Evolutionary conservation across 352 stramenopile genomes (phyloP).

Genomic region (Globisporangium nagaii): DNA sequence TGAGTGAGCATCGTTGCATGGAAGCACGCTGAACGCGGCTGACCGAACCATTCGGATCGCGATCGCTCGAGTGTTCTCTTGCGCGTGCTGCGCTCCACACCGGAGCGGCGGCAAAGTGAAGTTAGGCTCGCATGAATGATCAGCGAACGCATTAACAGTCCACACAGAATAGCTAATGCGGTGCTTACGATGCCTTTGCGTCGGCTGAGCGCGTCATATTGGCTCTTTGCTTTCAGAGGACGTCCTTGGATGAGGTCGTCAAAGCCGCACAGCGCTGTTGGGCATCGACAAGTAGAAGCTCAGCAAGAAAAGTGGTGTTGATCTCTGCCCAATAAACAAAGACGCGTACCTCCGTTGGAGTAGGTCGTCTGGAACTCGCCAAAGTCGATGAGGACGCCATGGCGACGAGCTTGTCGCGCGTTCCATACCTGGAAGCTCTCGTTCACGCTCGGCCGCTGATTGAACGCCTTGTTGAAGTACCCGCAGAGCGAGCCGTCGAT

Average conservation of each 20-base stretch:
- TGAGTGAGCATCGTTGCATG: no score
- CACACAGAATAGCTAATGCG: no score
- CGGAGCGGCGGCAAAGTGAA: background rate
- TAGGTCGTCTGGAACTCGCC: slow-evolving; percentile 59
- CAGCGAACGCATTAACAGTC: background rate
- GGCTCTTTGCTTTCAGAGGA: background rate
- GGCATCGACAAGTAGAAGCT: background rate
- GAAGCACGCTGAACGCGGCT: no score
- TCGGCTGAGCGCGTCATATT: slow-evolving; percentile 1
- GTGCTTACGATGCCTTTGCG: slow-evolving; percentile 31
- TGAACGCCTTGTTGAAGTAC: slow-evolving; percentile 63
- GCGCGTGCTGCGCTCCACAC: slow-evolving; percentile 19
- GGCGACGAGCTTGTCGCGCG: slow-evolving; percentile 27
- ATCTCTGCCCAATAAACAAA: background rate
- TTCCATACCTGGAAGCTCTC: slow-evolving; percentile 53
- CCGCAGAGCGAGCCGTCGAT: slow-evolving; percentile 65
- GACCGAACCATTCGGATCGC: slow-evolving; percentile 20
- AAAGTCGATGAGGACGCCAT: slow-evolving; percentile 57
- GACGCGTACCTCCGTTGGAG: slow-evolving; percentile 28
- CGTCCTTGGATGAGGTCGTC: slow-evolving; percentile 32
- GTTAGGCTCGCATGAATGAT: background rate
- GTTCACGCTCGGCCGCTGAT: slow-evolving; percentile 23
- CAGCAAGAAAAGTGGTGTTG: background rate
- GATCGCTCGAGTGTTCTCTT: slow-evolving; percentile 26
- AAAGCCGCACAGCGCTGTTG: slow-evolving; percentile 49